Evolutionary conservation across 225 moss, liverwort and hornwort genomes (phyloP), one percentile per base, ranked within the genome.

Genomic region (Takakia lepidozioides): DNA sequence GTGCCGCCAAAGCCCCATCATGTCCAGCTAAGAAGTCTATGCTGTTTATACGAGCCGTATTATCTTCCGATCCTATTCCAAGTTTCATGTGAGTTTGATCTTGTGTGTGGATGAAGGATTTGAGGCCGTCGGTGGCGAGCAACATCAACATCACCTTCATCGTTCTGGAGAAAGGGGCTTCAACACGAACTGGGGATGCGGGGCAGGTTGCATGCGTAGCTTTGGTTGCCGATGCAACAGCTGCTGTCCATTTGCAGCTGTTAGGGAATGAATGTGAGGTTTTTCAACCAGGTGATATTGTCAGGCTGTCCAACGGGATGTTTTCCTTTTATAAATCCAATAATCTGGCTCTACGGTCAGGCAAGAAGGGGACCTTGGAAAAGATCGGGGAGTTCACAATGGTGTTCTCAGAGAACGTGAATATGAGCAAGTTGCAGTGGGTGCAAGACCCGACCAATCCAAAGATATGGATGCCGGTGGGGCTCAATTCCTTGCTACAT

Each of bases 221-320:
- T 19, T 48, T 95, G 46, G 93, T 86, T 27, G 89, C 86, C 0
- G 93, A 95, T 51, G 62, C 84, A 10, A 89, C 84, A 0, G 89
- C 89, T 14, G 69, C 86, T 19, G 86, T 84, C 23, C 89, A 89
- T 52, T 67, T 95, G 15, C 86, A 95, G 73, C 86, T 95, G 3
- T 84, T 76, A 74, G 84, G 93, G 19, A 24, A 55, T 3, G 80
- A 89, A 51, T 89, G 89, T 30, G 84, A 95, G 4, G 79, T 76
- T 1, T 86, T 95, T 49, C 70, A 89, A 60, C 84, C 89, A 9
- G 86, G 93, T 29, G 89, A 89, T 46, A 89, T 95, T 1, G 55
- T 95, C 37, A 84, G 84, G 10, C 79, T 89, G 42, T 76, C 53
- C 1, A 86, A 82, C 25, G 93, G 84, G 5, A 61, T 86, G 1